phyloP scores from a whole-genome alignment of 1,284 basidiomycete genomes.

The Xerocomus minutiporus region DNA sequence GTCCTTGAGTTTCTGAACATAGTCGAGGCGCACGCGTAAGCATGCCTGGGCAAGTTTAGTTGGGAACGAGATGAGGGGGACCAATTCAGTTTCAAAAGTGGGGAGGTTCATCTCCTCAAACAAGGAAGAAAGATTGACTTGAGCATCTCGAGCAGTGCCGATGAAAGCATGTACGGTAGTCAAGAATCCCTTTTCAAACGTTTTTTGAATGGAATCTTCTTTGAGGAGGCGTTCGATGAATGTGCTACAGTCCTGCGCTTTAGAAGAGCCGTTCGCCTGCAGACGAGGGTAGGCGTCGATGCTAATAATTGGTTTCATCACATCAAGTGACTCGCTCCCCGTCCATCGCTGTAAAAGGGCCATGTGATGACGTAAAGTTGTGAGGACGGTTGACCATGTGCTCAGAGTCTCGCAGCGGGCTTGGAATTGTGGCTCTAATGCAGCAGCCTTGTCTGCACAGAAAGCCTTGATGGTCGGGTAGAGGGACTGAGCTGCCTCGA shows the following conservation, averaged over 20 bases:
- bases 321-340: slow-evolving; percentile 84
- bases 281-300: slow-evolving; percentile 41
- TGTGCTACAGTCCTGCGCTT: slow-evolving; percentile 57
- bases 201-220: slow-evolving; percentile 91
- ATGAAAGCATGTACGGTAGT: slow-evolving; percentile 85
- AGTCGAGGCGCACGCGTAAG: slow-evolving; percentile 85
- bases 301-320: slow-evolving; percentile 68
- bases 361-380: slow-evolving; percentile 74
- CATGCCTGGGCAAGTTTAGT: slow-evolving; percentile 92
- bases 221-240: slow-evolving; percentile 95
- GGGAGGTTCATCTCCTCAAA: slow-evolving; percentile 88
- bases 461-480: slow-evolving; percentile 85
- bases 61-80: slow-evolving; percentile 92
- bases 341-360: slow-evolving; percentile 85
- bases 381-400: slow-evolving; percentile 84
- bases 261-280: slow-evolving; percentile 32
- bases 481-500: slow-evolving; percentile 81
- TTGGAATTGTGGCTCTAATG: slow-evolving; percentile 65
- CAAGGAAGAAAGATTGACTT: slow-evolving; percentile 71
- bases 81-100: slow-evolving; percentile 89
- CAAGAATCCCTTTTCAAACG: slow-evolving; percentile 92
- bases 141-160: slow-evolving; percentile 81
- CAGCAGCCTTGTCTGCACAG: slow-evolving; percentile 70
- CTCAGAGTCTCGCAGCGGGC: slow-evolving; percentile 80
- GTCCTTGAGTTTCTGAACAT: slow-evolving; percentile 85